A percentile compares a stretch with the other conserved stretches of the same genome.
These are phyloP conservation scores for Kalmanozyma brasiliensis DNA, from an alignment of 1,284 basidiomycete species.

Conservation along the genomic window DNA sequence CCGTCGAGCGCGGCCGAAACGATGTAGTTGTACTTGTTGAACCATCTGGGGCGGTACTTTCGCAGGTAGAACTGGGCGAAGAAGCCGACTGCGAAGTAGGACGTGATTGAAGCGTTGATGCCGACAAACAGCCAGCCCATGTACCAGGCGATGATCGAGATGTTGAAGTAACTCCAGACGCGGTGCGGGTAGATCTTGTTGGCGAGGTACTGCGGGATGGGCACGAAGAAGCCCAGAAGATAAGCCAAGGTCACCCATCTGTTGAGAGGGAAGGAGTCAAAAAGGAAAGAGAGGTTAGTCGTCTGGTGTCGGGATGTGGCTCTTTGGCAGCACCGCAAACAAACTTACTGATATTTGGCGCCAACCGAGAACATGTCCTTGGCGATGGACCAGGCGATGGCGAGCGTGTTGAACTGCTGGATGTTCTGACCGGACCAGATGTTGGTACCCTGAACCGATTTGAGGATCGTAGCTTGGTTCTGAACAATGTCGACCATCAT, in stretches of 20 bases:
- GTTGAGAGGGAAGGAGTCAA: too few species aligned
- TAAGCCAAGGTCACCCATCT: constrained; percentile 38
- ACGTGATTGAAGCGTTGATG: constrained; percentile 32
- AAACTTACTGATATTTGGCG: constrained; percentile 34
- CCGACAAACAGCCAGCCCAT: constrained; percentile 39
- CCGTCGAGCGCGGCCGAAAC: constrained; percentile 73
- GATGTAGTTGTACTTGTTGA: constrained; percentile 77
- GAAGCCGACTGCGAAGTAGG: constrained; percentile 38
- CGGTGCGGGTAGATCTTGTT: constrained; percentile 41
- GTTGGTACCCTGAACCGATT: constrained; percentile 44
- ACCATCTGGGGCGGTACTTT: constrained; percentile 31
- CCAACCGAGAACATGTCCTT: constrained; percentile 42
- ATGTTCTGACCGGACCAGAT: constrained; percentile 50
- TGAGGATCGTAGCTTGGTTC: constrained; percentile 37
- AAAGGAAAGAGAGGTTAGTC: too few species aligned
- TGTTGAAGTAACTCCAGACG: constrained; percentile 40
- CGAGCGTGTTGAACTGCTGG: constrained; percentile 44
- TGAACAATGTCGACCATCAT: constrained; percentile 33
- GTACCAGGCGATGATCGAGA: constrained; percentile 47
- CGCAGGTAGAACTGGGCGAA: constrained; percentile 43
- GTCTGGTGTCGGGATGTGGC: too few species aligned
- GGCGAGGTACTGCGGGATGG: constrained; percentile 28
- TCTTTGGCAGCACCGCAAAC: too few species aligned
- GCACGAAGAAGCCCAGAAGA: constrained; percentile 25
- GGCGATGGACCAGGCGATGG: constrained; percentile 50